phyloP scores from a whole-genome alignment of 2,329 filamentous ascomycete genomes.

The Penicillium decumbens region DNA sequence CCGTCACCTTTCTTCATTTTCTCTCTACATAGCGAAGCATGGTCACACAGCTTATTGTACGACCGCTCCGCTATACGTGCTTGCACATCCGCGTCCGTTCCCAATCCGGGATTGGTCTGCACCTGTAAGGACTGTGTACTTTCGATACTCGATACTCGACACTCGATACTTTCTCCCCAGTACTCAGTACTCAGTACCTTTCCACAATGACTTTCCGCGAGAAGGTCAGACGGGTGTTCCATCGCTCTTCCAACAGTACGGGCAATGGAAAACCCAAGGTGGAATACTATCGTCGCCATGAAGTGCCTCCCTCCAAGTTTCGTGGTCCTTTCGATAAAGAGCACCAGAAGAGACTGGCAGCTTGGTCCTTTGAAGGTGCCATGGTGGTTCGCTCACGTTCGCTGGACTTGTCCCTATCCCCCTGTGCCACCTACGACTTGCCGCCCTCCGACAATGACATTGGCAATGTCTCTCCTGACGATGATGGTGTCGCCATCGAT shows the following conservation, averaged over 20 bases:
- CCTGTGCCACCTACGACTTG: constrained; percentile 30
- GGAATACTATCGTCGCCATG: constrained; percentile 47
- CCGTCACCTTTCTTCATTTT: not conserved
- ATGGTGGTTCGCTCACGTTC: constrained; percentile 35
- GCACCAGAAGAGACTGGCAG: constrained; percentile 42
- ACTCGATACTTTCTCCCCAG: constrained; percentile 2
- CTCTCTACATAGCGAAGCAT: constrained; percentile 21
- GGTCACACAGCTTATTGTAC: constrained; percentile 20
- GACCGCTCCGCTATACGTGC: constrained; percentile 27
- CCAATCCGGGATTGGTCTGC: constrained; percentile 29
- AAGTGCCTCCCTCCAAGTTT: constrained; percentile 48
- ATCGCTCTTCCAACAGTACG: constrained; percentile 23
- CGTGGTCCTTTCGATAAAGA: constrained; percentile 45
- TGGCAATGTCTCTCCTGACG: constrained; percentile 18
- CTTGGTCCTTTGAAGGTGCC: constrained; percentile 43
- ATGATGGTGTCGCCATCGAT: constrained; percentile 24
- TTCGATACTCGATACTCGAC: not conserved
- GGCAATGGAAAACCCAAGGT: constrained; percentile 38
- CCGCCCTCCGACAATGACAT: constrained; percentile 21
- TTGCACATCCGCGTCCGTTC: constrained; percentile 33
- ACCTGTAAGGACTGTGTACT: constrained; percentile 15
- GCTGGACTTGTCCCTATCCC: constrained; percentile 37
- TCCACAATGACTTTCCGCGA: constrained; percentile 38
- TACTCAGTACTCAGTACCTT: not conserved
- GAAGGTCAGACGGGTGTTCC: constrained; percentile 36